A percentile compares a stretch with the other conserved stretches of the same genome.
These are phyloP conservation scores for Collybia sordida DNA, from an alignment of 768 basidiomycete species.

Conservation along the genomic window DNA sequence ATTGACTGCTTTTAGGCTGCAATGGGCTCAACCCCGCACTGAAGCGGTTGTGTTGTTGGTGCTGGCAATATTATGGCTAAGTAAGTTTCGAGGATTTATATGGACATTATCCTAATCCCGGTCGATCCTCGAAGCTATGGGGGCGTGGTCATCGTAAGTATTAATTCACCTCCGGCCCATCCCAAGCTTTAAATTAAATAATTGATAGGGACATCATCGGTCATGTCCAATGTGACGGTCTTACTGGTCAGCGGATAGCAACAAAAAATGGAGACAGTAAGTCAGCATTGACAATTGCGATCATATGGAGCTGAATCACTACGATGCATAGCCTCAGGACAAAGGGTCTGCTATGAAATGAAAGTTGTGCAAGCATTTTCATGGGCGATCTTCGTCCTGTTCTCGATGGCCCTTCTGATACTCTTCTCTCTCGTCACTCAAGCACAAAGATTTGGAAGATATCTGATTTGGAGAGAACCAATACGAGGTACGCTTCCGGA, in stretches of 20 bases:
- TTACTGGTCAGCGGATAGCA: slow-evolving; percentile 39
- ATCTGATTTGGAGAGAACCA: slow-evolving; percentile 57
- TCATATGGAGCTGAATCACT: slow-evolving; percentile 3
- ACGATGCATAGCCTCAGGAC: slow-evolving; percentile 45
- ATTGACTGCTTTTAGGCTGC: slow-evolving; percentile 41
- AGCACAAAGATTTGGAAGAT: slow-evolving; percentile 54
- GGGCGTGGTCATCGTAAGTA: slow-evolving; percentile 71
- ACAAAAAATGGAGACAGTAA: slow-evolving; percentile 59
- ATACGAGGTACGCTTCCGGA: slow-evolving; percentile 39
- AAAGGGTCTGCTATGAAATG: slow-evolving; percentile 74
- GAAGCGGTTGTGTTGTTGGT: slow-evolving; percentile 58
- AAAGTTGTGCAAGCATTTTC: slow-evolving; percentile 78
- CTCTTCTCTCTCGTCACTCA: slow-evolving; percentile 55
- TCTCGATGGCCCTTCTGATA: slow-evolving; percentile 49
- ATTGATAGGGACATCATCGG: slow-evolving; percentile 67
- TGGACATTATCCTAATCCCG: slow-evolving; percentile 8
- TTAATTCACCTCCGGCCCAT: not conserved
- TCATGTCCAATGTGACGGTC: slow-evolving; percentile 53
- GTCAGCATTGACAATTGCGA: slow-evolving; percentile 16
- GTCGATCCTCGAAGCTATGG: slow-evolving; percentile 66
- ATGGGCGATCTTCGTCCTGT: slow-evolving; percentile 63
- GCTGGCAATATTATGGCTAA: slow-evolving; percentile 66
- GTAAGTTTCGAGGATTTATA: slow-evolving; percentile 36
- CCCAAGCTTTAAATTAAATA: not conserved
- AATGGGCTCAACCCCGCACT: slow-evolving; percentile 67